Percentiles rank a stretch among this genome's conserved stretches.
Evolutionary conservation across 768 basidiomycete species (phyloP).

Genomic region (Pulveroboletus frians): DNA sequence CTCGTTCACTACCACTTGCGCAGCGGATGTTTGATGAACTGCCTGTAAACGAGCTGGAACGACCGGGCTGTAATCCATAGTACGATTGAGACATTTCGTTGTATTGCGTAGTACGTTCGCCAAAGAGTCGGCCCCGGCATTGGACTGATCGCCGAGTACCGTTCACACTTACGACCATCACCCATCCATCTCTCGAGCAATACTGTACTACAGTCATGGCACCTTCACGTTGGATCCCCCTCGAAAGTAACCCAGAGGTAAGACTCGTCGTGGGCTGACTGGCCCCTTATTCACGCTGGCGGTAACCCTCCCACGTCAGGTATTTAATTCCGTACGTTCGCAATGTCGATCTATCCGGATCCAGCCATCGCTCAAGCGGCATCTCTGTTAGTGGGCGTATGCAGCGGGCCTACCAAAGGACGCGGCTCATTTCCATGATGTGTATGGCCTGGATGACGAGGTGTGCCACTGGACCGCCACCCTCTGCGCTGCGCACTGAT

Average conservation of each 20-base stretch:
- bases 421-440: slow-evolving; percentile 55
- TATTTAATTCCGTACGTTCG: slow-evolving; percentile 28
- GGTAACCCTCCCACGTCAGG: slow-evolving; percentile 9
- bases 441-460: slow-evolving; percentile 69
- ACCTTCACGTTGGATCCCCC: slow-evolving; percentile 61
- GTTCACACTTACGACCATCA: not conserved
- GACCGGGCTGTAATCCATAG: not conserved
- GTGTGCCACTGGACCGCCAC: slow-evolving; percentile 30
- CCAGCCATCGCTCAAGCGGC: not conserved
- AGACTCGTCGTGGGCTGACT: not conserved
- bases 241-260: slow-evolving; percentile 71
- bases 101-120: no score
- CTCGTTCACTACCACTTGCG: no score
- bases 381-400: slow-evolving; percentile 55
- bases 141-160: not conserved
- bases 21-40: not conserved
- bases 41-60: not conserved
- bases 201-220: slow-evolving; percentile 13
- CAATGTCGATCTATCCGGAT: not conserved
- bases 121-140: no score
- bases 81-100: no score
- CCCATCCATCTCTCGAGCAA: not conserved
- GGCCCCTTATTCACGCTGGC: slow-evolving; percentile 4
- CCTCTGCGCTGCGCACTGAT: not conserved
- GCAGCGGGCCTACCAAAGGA: slow-evolving; percentile 55